These are phyloP conservation scores for Trametes villosa DNA, from an alignment of 768 basidiomycete species.

Conservation along the genomic window DNA sequence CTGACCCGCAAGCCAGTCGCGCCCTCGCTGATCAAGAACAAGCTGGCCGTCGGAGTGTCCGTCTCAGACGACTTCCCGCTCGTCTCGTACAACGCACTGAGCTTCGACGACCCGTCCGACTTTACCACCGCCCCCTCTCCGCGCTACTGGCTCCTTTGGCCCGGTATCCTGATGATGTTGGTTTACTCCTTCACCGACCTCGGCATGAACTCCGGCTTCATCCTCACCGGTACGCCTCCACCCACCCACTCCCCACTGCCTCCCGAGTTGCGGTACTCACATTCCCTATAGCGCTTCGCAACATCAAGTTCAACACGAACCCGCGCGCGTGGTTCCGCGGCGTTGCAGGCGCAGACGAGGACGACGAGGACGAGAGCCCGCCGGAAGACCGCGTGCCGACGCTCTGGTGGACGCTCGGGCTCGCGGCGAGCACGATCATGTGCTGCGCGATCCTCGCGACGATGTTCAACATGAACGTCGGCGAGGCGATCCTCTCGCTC, in stretches of 20 bases:
- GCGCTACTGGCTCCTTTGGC: slow-evolving; percentile 40
- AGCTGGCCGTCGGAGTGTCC: slow-evolving; percentile 49
- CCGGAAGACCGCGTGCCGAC: slow-evolving; percentile 57
- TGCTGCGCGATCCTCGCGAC: slow-evolving; percentile 57
- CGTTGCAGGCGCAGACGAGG: slow-evolving; percentile 11
- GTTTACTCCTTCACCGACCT: slow-evolving; percentile 62
- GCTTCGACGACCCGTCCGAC: slow-evolving; percentile 33
- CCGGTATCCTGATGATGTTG: slow-evolving; percentile 64
- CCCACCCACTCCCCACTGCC: not conserved
- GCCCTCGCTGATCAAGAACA: slow-evolving; percentile 56
- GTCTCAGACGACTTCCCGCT: slow-evolving; percentile 46
- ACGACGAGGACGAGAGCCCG: slow-evolving; percentile 38
- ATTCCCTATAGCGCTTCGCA: not conserved
- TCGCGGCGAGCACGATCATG: slow-evolving; percentile 45
- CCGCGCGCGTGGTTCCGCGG: slow-evolving; percentile 21
- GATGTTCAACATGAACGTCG: slow-evolving; percentile 59
- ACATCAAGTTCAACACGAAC: slow-evolving; percentile 7
- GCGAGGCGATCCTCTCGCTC: slow-evolving; percentile 59
- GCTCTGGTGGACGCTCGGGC: slow-evolving; percentile 57
- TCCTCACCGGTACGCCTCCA: slow-evolving; percentile 26
- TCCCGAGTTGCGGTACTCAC: not conserved
- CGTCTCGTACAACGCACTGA: slow-evolving; percentile 50
- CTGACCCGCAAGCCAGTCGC: slow-evolving; percentile 37
- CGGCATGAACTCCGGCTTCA: slow-evolving; percentile 43
- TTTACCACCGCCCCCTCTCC: slow-evolving; percentile 39